Evolutionary conservation across 495 filamentous ascomycete genomes (phyloP).

Genomic region (Hypoxylon crocopeplum): DNA sequence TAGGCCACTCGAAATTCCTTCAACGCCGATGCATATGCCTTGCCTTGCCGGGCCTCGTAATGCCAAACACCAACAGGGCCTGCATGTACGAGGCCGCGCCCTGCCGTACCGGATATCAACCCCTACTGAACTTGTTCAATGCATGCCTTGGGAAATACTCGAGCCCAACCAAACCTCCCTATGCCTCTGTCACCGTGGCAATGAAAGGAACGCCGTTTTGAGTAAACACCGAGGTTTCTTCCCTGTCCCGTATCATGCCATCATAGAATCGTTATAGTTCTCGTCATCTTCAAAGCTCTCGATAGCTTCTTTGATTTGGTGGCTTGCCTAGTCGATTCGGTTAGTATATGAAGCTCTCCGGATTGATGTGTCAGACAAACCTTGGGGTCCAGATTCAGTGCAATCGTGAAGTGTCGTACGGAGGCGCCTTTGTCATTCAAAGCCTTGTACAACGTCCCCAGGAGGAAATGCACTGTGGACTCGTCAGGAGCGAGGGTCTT

Average conservation of each 20-base stretch:
- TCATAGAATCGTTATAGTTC: constrained; percentile 73
- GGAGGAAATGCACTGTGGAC: constrained; percentile 91
- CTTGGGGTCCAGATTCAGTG: constrained; percentile 95
- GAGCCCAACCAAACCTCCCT: constrained; percentile 18
- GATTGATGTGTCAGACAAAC: constrained; percentile 48
- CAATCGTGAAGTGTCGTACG: constrained; percentile 91
- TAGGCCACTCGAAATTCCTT: constrained; percentile 13
- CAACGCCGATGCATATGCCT: constrained; percentile 39
- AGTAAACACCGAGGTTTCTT: constrained; percentile 14
- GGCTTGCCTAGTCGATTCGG: constrained; percentile 69
- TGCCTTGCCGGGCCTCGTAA: constrained; percentile 24
- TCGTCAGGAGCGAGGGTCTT: constrained; percentile 93
- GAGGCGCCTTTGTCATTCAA: constrained; percentile 79
- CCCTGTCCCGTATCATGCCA: constrained; percentile 43
- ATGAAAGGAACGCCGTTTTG: constrained; percentile 7
- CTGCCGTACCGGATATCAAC: constrained; percentile 12
- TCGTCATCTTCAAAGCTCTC: constrained; percentile 87
- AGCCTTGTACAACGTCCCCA: constrained; percentile 86
- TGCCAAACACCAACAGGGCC: constrained; percentile 13
- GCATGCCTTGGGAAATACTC: constrained; percentile 15
- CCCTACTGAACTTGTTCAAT: constrained; percentile 9
- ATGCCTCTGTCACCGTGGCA: constrained; percentile 17
- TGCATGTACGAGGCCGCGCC: constrained; percentile 7
- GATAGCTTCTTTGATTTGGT: constrained; percentile 91
- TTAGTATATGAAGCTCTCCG: constrained; percentile 3